Evolutionary conservation across 2,329 filamentous ascomycete genomes (phyloP), one percentile per base, ranked within the genome.

Genomic region (Apiospora pterosperma): DNA sequence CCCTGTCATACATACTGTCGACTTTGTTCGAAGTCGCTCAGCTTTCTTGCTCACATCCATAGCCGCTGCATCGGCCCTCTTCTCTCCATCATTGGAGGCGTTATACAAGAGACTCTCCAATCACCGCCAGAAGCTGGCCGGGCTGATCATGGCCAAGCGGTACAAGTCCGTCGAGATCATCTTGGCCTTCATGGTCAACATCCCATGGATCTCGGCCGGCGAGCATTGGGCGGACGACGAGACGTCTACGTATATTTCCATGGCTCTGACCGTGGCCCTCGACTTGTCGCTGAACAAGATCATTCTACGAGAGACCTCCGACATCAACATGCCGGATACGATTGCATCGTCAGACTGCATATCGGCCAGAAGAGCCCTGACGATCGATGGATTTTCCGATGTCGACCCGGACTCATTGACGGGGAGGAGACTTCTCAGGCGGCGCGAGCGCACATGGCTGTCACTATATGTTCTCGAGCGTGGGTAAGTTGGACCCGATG

Each of bases 81-180:
- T 92, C 70, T 78, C 90, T 36, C 86, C 89, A 0, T 84, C 86
- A 6, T 84, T 88, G 14, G 84, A 83, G 5, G 86, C 90, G 1
- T 74, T 92, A 25, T 90, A 88, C 0, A 90, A 85, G 69, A 80
- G 90, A 31, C 79, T 92, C 1, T 87, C 88, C 0, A 83, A 85
- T 62, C 90, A 92, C 68, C 84, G 85, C 67, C 88, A 86, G 67
- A 80, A 80, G 28, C 81, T 92, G 4, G 89, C 88, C 0, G 84
- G 88, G 31, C 82, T 85, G 34, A 83, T 92, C 52, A 87, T 90
- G 61, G 77, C 82, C 0, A 82, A 85, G 58, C 85, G 89, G 2
- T 84, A 88, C 70, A 85, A 88, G 64, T 92, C 90, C 0, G 88
- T 91, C 6, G 90, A 92, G 73, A 91, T 92, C 64, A 87, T 92